phyloP scores from a whole-genome alignment of 805 yeast genomes.

The Zygotorulaspora florentina region DNA sequence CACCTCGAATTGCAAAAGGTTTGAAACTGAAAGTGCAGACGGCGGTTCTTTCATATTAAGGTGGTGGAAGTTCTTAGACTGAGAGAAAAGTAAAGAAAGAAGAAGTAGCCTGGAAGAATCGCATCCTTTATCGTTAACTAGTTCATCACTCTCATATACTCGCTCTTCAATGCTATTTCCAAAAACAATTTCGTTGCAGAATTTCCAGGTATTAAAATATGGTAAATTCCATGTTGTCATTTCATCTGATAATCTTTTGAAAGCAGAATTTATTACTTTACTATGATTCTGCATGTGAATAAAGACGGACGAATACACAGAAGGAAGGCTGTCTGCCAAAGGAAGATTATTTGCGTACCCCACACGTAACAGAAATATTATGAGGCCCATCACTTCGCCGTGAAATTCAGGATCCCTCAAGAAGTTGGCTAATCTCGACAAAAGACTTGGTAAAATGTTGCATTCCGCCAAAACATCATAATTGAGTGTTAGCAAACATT shows the following conservation, averaged over 20 bases:
- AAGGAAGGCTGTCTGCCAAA: conserved; percentile 13
- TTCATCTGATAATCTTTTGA: conserved; percentile 3
- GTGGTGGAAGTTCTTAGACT: conserved; percentile 9
- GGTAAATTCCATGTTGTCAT: neutral
- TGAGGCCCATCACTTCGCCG: conserved; percentile 15
- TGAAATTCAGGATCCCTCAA: conserved; percentile 13
- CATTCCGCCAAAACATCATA: conserved; percentile 6
- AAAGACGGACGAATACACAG: conserved; percentile 16
- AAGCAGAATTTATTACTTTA: neutral
- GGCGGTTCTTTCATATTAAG: conserved; percentile 3
- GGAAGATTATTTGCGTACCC: conserved; percentile 2
- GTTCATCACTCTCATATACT: conserved; percentile 13
- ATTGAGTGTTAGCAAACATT: conserved; percentile 15
- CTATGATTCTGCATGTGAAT: neutral
- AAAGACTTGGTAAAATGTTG: conserved; percentile 5
- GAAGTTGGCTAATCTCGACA: conserved; percentile 11
- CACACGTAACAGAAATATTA: conserved; percentile 10
- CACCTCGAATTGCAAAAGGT: conserved; percentile 7
- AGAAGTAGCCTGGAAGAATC: conserved; percentile 9
- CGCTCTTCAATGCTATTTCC: conserved; percentile 7
- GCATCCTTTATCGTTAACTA: conserved; percentile 9
- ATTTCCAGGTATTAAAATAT: conserved; percentile 11
- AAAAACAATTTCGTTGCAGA: conserved; percentile 15
- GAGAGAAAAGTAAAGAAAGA: conserved; percentile 19
- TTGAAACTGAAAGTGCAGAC: conserved; percentile 3